Evolutionary conservation across 139 green algal genomes (phyloP).

Genomic region (Coelastrella sp.): DNA sequence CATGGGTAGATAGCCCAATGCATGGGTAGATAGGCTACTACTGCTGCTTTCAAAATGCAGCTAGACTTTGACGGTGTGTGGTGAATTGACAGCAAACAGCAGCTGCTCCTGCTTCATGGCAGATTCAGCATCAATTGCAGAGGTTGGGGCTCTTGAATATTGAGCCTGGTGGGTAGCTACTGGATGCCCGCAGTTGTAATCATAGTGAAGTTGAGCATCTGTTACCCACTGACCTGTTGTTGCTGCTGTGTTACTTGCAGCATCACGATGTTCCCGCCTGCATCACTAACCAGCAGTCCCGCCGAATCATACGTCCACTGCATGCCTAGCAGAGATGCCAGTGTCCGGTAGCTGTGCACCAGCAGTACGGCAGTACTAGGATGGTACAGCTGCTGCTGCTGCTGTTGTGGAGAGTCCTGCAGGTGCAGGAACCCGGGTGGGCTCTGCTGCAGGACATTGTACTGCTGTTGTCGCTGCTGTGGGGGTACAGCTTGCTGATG

Average conservation of each 20-base stretch:
- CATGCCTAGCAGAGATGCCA: conserved; percentile 44
- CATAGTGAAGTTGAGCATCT: too few species aligned
- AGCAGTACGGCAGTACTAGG: conserved; percentile 51
- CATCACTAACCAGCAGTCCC: conserved; percentile 64
- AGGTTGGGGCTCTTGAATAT: too few species aligned
- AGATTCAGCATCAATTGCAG: too few species aligned
- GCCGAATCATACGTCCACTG: conserved; percentile 64
- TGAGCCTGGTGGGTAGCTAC: too few species aligned
- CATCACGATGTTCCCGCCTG: conserved; percentile 59
- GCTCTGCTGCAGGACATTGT: neutral
- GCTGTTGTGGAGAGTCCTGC: neutral
- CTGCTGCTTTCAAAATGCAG: too few species aligned
- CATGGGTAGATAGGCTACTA: too few species aligned
- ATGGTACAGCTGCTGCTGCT: conserved; percentile 35
- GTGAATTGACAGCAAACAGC: too few species aligned
- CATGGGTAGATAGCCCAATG: too few species aligned
- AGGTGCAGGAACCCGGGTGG: neutral
- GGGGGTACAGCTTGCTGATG: neutral
- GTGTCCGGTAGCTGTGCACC: conserved; percentile 31
- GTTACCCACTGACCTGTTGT: conserved; percentile 14
- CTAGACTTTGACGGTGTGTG: too few species aligned
- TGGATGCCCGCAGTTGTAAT: too few species aligned
- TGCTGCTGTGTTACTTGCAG: conserved; percentile 44
- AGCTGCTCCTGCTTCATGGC: too few species aligned
- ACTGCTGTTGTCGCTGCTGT: neutral